Evolutionary conservation across 768 basidiomycete species (phyloP), one percentile per base, ranked within the genome.

Genomic region (Phaeotremella fagi): DNA sequence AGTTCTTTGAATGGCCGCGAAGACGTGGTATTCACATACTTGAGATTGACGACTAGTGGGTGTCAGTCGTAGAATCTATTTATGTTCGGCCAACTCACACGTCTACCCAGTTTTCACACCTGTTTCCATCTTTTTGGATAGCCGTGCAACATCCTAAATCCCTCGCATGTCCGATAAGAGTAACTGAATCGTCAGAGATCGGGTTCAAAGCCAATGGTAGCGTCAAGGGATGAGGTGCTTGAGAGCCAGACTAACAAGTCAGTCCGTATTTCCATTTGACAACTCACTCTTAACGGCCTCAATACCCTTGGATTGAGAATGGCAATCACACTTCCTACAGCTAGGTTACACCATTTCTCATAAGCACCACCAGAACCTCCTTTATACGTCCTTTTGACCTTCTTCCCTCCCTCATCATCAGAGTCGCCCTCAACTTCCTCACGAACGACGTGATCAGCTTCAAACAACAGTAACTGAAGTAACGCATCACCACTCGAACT

Each of bases 361-460:
- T 88, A 98, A 3, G 91, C 92, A 3, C 95, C 95, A 4, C 84
- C 82, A 60, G 89, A 90, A 2, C 94, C 94, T 0, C 95, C 94
- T 59, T 79, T 82, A 72, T 91, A 94, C 0, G 85, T 55, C 66
- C 83, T 89, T 58, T 50, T 41, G 18, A 20, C 12, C 20, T 18
- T 33, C 31, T 7, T 41, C 22, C 6, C 50, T 38, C 61, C 59
- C 48, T 78, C 76, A 12, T 22, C 38, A 14, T 41, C 12, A 9
- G 78, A 80, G 45, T 83, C 79, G 3, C 78, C 78, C 14, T 22
- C 20, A 41, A 14, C 12, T 11, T 85, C 64, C 12, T 80, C 66
- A 52, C 87, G 81, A 12, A 66, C 51, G 12, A 59, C 82, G 1
- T 79, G 72, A 63, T 97, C 90, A 22, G 90, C 80, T 70, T 98